Evolutionary conservation across 345 rosid species (phyloP).

Genomic region (Linum usitatissimum): DNA sequence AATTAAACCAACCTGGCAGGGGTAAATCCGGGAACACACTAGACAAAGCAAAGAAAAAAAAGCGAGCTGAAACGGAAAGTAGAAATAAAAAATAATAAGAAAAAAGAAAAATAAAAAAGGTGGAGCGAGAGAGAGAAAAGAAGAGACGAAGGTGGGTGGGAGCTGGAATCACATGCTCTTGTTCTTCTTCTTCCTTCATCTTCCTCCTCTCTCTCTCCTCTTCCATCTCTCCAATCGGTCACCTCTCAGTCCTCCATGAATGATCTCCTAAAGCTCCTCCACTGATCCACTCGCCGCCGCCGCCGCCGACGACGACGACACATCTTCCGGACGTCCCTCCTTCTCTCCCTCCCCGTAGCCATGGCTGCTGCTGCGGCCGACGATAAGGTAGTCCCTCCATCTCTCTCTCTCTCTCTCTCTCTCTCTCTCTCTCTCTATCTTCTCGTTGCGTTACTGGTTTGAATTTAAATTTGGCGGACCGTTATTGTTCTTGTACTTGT

Average conservation of each 20-base stretch:
- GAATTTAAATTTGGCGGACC: neutral
- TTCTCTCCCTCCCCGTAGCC: neutral
- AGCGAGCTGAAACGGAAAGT: too few species aligned
- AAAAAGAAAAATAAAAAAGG: neutral
- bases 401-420: too few species aligned
- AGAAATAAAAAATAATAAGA: neutral
- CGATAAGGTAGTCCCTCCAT: neutral
- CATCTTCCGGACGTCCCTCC: neutral
- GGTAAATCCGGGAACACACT: too few species aligned
- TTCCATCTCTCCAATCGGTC: neutral
- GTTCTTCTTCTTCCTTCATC: neutral
- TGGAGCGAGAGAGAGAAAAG: neutral
- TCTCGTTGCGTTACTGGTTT: neutral
- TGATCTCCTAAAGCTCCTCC: neutral
- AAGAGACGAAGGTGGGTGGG: neutral
- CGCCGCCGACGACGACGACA: neutral
- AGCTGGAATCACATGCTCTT: conserved; percentile 6
- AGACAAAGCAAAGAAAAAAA: too few species aligned
- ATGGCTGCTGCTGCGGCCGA: conserved; percentile 1
- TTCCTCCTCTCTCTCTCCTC: neutral
- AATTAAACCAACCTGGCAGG: too few species aligned
- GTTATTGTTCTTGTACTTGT: neutral
- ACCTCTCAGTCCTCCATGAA: neutral
- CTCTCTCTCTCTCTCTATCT: too few species aligned
- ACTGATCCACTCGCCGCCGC: neutral